A percentile compares a stretch with the other conserved stretches of the same genome.
These are phyloP conservation scores for Grifola frondosa DNA, from an alignment of 1,284 basidiomycete genomes.

Conservation along the genomic window DNA sequence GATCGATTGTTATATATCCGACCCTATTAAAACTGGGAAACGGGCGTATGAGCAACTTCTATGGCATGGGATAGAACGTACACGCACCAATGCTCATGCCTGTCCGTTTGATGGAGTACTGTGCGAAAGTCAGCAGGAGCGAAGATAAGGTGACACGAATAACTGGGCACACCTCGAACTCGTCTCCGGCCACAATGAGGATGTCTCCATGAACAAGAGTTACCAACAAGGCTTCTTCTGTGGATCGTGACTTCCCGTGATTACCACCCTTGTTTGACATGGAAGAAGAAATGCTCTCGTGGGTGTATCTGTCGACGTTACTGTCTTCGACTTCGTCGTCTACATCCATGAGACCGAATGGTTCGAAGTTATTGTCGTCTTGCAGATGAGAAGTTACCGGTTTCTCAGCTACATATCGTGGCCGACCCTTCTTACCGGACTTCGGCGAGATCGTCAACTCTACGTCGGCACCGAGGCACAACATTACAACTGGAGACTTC, in stretches of 20 bases:
- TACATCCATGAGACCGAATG: neutral
- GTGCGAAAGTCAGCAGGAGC: neutral
- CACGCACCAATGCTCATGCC: conserved; percentile 20
- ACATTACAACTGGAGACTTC: conserved; percentile 17
- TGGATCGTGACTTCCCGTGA: conserved; percentile 4
- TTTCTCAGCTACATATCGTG: too few relatives aligned
- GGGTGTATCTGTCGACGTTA: too few relatives aligned
- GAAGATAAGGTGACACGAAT: neutral
- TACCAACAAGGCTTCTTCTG: conserved; percentile 34
- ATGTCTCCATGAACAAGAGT: conserved; percentile 60
- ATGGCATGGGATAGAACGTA: neutral
- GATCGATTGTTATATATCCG: too few relatives aligned
- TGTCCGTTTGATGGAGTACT: conserved; percentile 19
- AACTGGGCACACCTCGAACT: conserved; percentile 47
- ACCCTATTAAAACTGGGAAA: too few relatives aligned
- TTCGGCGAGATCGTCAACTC: conserved; percentile 25
- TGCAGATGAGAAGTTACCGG: too few relatives aligned
- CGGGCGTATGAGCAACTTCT: too few relatives aligned
- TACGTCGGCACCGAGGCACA: conserved; percentile 35
- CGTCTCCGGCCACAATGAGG: conserved; percentile 47
- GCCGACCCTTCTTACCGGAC: neutral
- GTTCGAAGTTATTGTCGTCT: too few relatives aligned
- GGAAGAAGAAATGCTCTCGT: too few relatives aligned
- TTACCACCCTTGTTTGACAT: neutral
- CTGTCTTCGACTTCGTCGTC: neutral